phyloP scores from a whole-genome alignment of 768 basidiomycete genomes.

The Auricularia sp. region DNA sequence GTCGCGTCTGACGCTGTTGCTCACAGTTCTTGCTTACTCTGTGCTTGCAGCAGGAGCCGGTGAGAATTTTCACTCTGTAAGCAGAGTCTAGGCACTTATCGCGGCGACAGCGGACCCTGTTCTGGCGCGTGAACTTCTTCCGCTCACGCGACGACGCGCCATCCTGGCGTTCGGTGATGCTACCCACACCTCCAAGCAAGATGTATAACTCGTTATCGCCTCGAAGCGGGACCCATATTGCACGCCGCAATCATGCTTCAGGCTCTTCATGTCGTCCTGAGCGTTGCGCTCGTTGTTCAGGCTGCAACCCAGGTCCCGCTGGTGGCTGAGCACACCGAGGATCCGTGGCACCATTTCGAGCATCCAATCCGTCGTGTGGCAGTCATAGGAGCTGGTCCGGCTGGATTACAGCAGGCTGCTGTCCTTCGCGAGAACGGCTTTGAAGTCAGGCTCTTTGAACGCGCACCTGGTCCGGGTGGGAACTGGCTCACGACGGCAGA shows the following conservation, averaged over 20 bases:
- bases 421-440: constrained; percentile 15
- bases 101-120: too few relatives aligned
- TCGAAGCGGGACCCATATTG: not conserved
- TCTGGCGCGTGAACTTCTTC: not conserved
- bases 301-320: not conserved
- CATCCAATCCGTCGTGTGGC: constrained; percentile 30
- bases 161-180: not conserved
- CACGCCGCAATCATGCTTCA: not conserved
- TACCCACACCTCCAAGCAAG: not conserved
- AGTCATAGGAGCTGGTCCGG: constrained; percentile 30
- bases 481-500: constrained; percentile 36
- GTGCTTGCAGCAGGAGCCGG: too few relatives aligned
- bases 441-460: constrained; percentile 28
- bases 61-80: too few relatives aligned
- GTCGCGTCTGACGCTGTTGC: too few relatives aligned
- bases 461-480: constrained; percentile 30
- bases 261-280: not conserved
- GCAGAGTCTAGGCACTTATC: too few relatives aligned
- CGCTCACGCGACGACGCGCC: not conserved
- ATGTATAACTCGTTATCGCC: not conserved
- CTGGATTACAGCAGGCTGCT: not conserved
- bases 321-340: not conserved
- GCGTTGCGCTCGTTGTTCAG: not conserved
- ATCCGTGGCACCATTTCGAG: constrained; percentile 20
- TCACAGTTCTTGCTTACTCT: too few relatives aligned